Base-by-base conservation (phyloP, 2,329 filamentous ascomycete species). In the Colletotrichum cordylinicola region DNA sequence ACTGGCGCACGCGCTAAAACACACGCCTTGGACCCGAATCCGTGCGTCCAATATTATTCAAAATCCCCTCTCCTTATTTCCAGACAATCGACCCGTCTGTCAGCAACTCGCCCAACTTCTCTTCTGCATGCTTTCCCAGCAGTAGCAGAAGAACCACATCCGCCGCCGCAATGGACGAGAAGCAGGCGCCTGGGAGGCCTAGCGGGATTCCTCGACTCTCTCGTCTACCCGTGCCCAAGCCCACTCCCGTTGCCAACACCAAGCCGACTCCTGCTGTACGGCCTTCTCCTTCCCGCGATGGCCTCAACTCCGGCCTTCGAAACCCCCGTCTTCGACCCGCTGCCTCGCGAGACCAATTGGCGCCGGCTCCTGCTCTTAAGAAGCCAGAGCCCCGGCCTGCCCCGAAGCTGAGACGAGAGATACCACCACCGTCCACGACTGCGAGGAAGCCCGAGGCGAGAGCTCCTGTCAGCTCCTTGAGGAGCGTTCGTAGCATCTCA, bases 151-250 rank as follows among this genome's bases (percentile, higher is more conserved):
- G 43, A 37, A 27, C 4, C 18, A 27, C 6, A 15, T 13, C 7
- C 39, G 18, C 48, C 33, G n/a, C 13, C 35, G 18, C 29, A 12
- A 78, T 78, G 77, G 75, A 78, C 56, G 77, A 73, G 21, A 78
- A 77, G 43, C 75, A 67, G 33, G 68, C 76, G 18, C 61, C 68
- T 21, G 61, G 66, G 48, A 70, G 64, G 65, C 39, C 75, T 16
- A 84, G 82, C 77, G 82, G 80, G 71, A 84, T 84, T 52, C 83
- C 84, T 24, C 84, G 85, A 35, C 70, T 83, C 29, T 87, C 86
- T 35, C 84, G 85, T 74, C 82, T 87, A 15, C 85, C 85, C 24
- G 70, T 84, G 13, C 81, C 85, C 35, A 80, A 82, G 18, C 80
- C 83, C 15, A 74, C 79, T 18, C 82, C 60, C 6, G 27, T 31